Percentiles rank a stretch among this genome's conserved stretches.
These are phyloP conservation scores for Colletotrichum tropicicola DNA, from an alignment of 2,329 filamentous ascomycete genomes.

Conservation along the genomic window DNA sequence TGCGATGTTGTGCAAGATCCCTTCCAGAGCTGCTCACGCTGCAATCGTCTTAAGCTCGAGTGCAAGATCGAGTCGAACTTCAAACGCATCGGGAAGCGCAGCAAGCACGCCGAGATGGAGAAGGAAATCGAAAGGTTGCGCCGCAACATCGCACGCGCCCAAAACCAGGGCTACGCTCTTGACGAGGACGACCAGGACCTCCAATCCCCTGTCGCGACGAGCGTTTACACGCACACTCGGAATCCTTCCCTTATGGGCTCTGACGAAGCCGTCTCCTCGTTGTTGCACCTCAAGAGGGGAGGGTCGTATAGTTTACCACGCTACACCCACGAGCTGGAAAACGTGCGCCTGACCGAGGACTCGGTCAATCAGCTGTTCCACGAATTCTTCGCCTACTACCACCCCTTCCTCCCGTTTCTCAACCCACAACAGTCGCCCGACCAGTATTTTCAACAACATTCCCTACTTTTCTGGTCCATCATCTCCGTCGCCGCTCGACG, in stretches of 20 bases:
- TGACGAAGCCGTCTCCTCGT: slow-evolving; percentile 73
- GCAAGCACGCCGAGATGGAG: slow-evolving; percentile 87
- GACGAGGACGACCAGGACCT: slow-evolving; percentile 66
- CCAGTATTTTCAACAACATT: slow-evolving; percentile 79
- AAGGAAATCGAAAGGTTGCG: slow-evolving; percentile 79
- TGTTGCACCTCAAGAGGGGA: slow-evolving; percentile 72
- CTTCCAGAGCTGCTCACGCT: slow-evolving; percentile 80
- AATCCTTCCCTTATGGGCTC: slow-evolving; percentile 73
- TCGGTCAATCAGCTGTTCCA: slow-evolving; percentile 72
- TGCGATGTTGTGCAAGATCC: slow-evolving; percentile 87
- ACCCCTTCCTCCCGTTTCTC: slow-evolving; percentile 81
- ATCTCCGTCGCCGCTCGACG: slow-evolving; percentile 79
- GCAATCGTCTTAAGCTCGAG: slow-evolving; percentile 80
- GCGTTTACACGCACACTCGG: slow-evolving; percentile 66
- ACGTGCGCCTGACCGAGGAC: slow-evolving; percentile 71
- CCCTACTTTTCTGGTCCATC: slow-evolving; percentile 87
- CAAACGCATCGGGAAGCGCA: slow-evolving; percentile 84
- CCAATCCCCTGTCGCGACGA: slow-evolving; percentile 67
- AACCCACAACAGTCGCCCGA: slow-evolving; percentile 74
- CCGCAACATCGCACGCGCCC: slow-evolving; percentile 67
- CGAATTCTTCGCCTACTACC: slow-evolving; percentile 80
- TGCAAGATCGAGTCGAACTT: slow-evolving; percentile 92
- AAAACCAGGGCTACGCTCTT: slow-evolving; percentile 64
- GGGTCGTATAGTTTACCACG: slow-evolving; percentile 68
- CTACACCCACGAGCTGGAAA: slow-evolving; percentile 69